Conservation (phyloP, 805 yeast species). For the Yarrowia keelungensis region DNA sequence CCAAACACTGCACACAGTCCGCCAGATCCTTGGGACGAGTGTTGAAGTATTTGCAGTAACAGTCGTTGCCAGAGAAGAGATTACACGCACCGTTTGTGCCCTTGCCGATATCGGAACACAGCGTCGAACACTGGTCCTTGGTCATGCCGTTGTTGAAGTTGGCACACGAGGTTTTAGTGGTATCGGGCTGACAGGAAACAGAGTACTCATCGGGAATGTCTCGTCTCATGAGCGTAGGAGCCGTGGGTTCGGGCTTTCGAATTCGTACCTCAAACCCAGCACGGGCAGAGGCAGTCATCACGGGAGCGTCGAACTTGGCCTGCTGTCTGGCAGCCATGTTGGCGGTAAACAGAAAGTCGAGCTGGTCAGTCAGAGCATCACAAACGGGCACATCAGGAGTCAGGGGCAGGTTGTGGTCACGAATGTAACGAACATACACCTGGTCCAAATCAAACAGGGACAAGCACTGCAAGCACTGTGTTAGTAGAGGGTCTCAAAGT, state of each 20-base stretch:
- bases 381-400: constrained; percentile 5
- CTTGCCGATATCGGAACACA: not conserved
- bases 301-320: not conserved
- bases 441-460: constrained; percentile 10
- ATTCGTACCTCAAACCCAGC: not conserved
- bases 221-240: not conserved
- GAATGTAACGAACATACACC: not conserved
- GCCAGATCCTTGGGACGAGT: not conserved
- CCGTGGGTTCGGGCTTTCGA: not conserved
- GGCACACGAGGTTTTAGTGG: not conserved
- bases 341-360: not conserved
- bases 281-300: not conserved
- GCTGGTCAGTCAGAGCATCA: not conserved
- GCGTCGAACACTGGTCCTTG: not conserved
- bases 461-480: constrained; percentile 25
- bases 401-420: constrained; percentile 13
- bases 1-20: constrained; percentile 13
- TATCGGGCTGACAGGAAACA: not conserved
- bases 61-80: not conserved
- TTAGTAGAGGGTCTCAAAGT: not conserved
- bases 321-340: constrained; percentile 2
- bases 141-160: constrained; percentile 9
- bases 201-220: constrained; percentile 1
- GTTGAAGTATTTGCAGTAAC: not conserved
- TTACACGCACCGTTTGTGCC: not conserved